Base-by-base conservation (phyloP, 169 alveolate genomes). In the Cyclospora cayetanensis region DNA sequence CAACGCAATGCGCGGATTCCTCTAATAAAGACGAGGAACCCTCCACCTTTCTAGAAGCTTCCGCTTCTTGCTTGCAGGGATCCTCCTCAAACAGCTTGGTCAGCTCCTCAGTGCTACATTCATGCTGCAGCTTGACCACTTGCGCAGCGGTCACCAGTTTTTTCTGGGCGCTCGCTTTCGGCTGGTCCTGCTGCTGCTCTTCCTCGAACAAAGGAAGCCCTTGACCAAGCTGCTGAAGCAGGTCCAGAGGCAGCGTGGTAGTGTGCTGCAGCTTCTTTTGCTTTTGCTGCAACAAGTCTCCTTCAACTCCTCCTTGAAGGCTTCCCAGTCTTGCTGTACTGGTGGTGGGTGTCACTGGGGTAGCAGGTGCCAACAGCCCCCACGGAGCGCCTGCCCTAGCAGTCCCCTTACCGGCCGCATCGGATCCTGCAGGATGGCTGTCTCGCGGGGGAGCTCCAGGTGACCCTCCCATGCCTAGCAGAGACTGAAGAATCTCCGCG, bases 151-250 rank as follows among this genome's bases (percentile, higher is more conserved):
- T 34, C 63, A 72, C n/a, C 63, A 72, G 31, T 37, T 72, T 41
- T 35, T 39, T 29, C 37, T 37, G 18, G 35, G n/a, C 80, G 7
- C 31, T 37, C 84, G 37, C 39, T 35, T 72, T 29, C 84, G 37
- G 84, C 60, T 72, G 84, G 34, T 70, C 52, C 29, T 9, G 84
- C 37, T 72, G 84, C 84, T 72, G 25, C 35, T 37, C 12, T n/a
- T 72, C 84, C 60, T 35, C 63, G 41, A 42, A 34, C 25, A 22
- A 34, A 3, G 55, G 60, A 34, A n/a, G 52, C 4, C 63, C 63
- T 25, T 35, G 27, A 2, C 84, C 60, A n/a, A 39, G 63, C 41
- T 72, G 84, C 84, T 72, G 84, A 34, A 72, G 84, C 84, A 72
- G 35, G 41, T 72, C 60, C 4, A 72, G 84, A 15, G 84, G 53